Conservation (phyloP, 768 basidiomycete species). For the Psilocybe cyanescens region DNA sequence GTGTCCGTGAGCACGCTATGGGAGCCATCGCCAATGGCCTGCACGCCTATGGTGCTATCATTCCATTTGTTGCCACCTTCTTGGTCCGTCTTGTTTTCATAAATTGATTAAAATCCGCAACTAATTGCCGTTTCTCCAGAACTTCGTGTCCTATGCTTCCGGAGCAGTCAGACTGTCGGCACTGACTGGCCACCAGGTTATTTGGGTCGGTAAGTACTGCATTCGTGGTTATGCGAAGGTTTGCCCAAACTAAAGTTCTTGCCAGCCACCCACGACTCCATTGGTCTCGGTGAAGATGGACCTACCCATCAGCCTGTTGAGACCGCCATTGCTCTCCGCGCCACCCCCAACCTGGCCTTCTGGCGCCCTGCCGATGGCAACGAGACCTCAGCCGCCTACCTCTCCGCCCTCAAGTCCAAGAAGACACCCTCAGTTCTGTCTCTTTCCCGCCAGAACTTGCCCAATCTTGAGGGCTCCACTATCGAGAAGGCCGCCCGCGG, state of each 20-base stretch:
- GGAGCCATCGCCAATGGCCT: conserved; percentile 94
- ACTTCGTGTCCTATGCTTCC: conserved; percentile 93
- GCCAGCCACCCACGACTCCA: conserved; percentile 91
- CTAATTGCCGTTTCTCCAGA: conserved; percentile 44
- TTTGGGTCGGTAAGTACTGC: conserved; percentile 81
- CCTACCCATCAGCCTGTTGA: conserved; percentile 97
- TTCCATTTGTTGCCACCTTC: conserved; percentile 94
- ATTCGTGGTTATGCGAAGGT: background rate
- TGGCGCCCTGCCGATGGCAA: conserved; percentile 96
- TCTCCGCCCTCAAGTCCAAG: conserved; percentile 73
- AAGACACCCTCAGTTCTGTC: conserved; percentile 84
- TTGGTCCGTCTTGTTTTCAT: conserved; percentile 50
- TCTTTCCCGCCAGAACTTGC: conserved; percentile 89
- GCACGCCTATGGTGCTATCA: conserved; percentile 86
- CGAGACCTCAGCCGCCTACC: conserved; percentile 94
- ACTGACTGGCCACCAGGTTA: conserved; percentile 85
- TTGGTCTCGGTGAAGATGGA: conserved; percentile 91
- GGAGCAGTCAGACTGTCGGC: conserved; percentile 93
- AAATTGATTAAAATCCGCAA: background rate
- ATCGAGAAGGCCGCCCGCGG: conserved; percentile 85
- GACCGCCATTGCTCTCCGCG: conserved; percentile 84
- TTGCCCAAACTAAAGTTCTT: conserved; percentile 1
- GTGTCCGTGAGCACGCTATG: conserved; percentile 98
- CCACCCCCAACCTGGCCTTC: conserved; percentile 90
- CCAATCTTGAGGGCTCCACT: conserved; percentile 86